Conservation (phyloP, 768 basidiomycete species). For the Tephrocybe sp. region DNA sequence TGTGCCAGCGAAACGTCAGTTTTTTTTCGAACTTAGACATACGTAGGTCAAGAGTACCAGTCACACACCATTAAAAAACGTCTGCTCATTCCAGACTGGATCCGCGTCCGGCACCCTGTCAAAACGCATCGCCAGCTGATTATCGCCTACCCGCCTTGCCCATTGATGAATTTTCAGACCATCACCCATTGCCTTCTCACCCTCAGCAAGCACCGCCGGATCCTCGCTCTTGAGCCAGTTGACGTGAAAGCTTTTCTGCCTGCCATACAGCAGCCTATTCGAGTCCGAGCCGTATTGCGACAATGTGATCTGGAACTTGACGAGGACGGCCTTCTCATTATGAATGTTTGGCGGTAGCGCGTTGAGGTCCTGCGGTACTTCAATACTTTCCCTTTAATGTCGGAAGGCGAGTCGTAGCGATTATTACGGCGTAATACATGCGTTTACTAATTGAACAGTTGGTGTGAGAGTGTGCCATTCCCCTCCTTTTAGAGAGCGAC, state of each 20-base stretch:
- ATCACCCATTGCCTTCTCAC: constrained; percentile 15
- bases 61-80: too few relatives aligned
- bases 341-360: constrained; percentile 28
- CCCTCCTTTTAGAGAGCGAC: constrained; percentile 35
- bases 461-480: constrained; percentile 30
- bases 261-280: constrained; percentile 36
- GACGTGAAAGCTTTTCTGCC: constrained; percentile 34
- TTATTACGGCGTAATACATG: constrained; percentile 16
- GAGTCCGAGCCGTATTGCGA: constrained; percentile 4
- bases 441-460: constrained; percentile 1
- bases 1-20: too few relatives aligned
- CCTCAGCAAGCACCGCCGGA: constrained; percentile 17
- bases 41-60: too few relatives aligned
- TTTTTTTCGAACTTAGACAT: too few relatives aligned
- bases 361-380: constrained; percentile 1
- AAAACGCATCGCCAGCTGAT: constrained; percentile 22
- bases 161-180: constrained; percentile 22
- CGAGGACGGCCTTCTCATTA: constrained; percentile 31
- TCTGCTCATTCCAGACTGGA: too few relatives aligned
- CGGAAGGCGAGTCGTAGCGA: constrained; percentile 18
- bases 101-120: constrained; percentile 19
- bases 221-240: constrained; percentile 23
- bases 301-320: constrained; percentile 35
- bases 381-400: constrained; percentile 1
- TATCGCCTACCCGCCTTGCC: constrained; percentile 20